phyloP scores from a whole-genome alignment of 2,329 filamentous ascomycete species.

The Phyllosticta citrichinensis region DNA sequence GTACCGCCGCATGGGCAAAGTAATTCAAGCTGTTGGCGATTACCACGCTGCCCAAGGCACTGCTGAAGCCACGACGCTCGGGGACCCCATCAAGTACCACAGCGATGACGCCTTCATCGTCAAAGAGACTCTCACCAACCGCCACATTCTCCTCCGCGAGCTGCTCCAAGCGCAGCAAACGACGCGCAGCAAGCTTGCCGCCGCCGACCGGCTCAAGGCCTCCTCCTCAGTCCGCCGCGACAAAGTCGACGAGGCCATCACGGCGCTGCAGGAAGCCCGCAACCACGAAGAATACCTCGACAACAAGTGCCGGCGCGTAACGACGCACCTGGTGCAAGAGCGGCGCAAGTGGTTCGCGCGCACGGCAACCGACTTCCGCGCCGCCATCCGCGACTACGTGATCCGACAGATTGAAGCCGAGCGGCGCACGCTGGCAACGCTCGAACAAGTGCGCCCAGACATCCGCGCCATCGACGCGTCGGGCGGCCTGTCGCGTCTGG shows the following conservation, averaged over 20 bases:
- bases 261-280: constrained; percentile 76
- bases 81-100: constrained; percentile 89
- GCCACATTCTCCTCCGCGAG: constrained; percentile 90
- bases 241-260: constrained; percentile 97
- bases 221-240: constrained; percentile 80
- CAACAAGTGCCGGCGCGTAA: constrained; percentile 81
- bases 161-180: constrained; percentile 82
- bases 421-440: constrained; percentile 75
- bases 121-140: constrained; percentile 95
- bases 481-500: constrained; percentile 80
- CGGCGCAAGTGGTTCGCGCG: constrained; percentile 84
- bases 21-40: constrained; percentile 87
- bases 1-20: constrained; percentile 88
- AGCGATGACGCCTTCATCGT: constrained; percentile 94
- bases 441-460: constrained; percentile 90
- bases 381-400: constrained; percentile 83
- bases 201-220: constrained; percentile 79
- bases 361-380: constrained; percentile 72
- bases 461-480: constrained; percentile 86
- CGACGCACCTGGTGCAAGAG: constrained; percentile 77
- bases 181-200: constrained; percentile 71
- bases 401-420: constrained; percentile 93
- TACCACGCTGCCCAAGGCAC: constrained; percentile 95
- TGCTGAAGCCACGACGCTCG: constrained; percentile 87
- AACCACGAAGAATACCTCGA: constrained; percentile 71